phyloP scores from a whole-genome alignment of 2,329 filamentous ascomycete species.

The Graphilbum ipis-grandicollis region DNA sequence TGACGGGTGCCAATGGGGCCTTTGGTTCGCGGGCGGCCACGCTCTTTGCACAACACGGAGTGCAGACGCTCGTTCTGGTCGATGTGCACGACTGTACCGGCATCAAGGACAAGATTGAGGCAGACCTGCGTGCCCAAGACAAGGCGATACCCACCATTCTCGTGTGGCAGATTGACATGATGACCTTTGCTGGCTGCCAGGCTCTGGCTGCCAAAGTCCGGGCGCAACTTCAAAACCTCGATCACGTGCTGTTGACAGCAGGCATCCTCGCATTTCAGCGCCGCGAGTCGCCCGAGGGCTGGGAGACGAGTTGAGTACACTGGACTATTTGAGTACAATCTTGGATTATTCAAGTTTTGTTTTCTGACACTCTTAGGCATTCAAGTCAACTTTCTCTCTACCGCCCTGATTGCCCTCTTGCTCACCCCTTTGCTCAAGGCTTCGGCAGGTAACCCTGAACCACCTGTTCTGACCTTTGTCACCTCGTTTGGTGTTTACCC shows the following conservation, averaged over 20 bases:
- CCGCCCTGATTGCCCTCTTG: slow-evolving; percentile 16
- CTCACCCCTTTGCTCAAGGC: slow-evolving; percentile 14
- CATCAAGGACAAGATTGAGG: slow-evolving; percentile 17
- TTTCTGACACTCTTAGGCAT: slow-evolving; percentile 7
- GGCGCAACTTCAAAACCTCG: slow-evolving; percentile 13
- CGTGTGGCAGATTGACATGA: slow-evolving; percentile 19
- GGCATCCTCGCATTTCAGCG: slow-evolving; percentile 19
- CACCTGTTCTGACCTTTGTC: slow-evolving; percentile 20
- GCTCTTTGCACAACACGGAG: slow-evolving; percentile 17
- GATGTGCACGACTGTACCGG: slow-evolving; percentile 16
- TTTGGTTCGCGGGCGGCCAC: slow-evolving; percentile 19
- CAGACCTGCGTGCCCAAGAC: slow-evolving; percentile 11
- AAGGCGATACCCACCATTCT: slow-evolving; percentile 16
- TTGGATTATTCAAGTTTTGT: no score
- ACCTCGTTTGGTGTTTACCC: slow-evolving; percentile 21
- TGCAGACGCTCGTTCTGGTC: slow-evolving; percentile 18
- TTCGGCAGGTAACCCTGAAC: slow-evolving; percentile 12
- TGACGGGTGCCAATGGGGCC: slow-evolving; percentile 19
- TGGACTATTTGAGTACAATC: no score
- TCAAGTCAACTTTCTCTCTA: slow-evolving; percentile 20
- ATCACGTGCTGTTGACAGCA: slow-evolving; percentile 20
- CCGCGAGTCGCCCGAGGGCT: slow-evolving; percentile 19
- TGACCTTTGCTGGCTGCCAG: slow-evolving; percentile 18
- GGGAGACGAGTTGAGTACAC: slow-evolving; percentile 15
- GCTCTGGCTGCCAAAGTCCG: slow-evolving; percentile 14